These are phyloP conservation scores for Xylaria intraflava DNA, from an alignment of 495 filamentous ascomycete species.

Conservation along the genomic window DNA sequence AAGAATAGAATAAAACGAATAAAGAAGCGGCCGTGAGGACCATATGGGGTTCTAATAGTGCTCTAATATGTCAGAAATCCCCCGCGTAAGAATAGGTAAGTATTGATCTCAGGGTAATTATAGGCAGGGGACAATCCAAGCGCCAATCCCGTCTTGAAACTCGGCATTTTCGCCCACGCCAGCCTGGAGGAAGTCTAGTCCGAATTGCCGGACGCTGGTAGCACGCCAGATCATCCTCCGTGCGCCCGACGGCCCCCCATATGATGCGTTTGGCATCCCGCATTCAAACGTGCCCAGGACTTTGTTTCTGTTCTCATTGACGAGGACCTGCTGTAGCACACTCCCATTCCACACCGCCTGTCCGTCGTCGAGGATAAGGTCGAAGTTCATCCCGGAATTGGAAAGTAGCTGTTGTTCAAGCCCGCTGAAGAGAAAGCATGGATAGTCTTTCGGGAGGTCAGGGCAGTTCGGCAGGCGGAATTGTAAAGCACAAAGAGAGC, in stretches of 20 bases:
- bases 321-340: conserved; percentile 20
- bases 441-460: conserved; percentile 20
- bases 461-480: conserved; percentile 26
- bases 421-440: conserved; percentile 25
- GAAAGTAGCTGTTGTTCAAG: conserved; percentile 21
- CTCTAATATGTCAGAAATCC: conserved; percentile 3
- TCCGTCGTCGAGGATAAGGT: conserved; percentile 17
- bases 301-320: conserved; percentile 15
- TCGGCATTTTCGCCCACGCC: conserved; percentile 17
- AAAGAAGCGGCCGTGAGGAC: neutral
- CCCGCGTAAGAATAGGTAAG: neutral
- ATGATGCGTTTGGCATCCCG: neutral
- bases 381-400: conserved; percentile 24
- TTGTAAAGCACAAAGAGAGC: conserved; percentile 21
- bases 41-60: neutral
- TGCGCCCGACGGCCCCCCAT: neutral
- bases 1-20: neutral
- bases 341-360: conserved; percentile 18
- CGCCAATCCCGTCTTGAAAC: conserved; percentile 23
- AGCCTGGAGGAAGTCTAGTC: conserved; percentile 22
- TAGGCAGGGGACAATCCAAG: conserved; percentile 24
- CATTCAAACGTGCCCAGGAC: conserved; percentile 24
- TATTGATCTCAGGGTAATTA: neutral
- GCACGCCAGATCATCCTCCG: conserved; percentile 23
- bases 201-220: conserved; percentile 20